Evolutionary conservation across 164 flowering plant species (phyloP), one percentile per base, ranked within the genome.

Genomic region (Vitis amurensis): DNA sequence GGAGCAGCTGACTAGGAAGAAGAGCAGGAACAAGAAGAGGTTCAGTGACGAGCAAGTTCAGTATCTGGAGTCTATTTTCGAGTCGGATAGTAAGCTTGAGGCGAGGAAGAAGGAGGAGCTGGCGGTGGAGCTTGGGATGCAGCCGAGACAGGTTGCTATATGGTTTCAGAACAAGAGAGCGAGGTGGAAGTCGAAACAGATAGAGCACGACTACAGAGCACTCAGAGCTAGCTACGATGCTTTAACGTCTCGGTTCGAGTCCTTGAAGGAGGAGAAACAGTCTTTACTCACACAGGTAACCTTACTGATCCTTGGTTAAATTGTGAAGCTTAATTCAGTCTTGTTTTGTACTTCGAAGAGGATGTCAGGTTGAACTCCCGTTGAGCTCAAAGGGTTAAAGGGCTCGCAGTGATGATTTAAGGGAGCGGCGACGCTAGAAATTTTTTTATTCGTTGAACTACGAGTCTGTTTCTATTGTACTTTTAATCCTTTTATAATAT

Each of bases 161-260:
- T 92, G 98, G 98, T 92, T 92, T 75, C 98, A 92, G 84, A 92
- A 92, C 81, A 86, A 74, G 55, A 76, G 98, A 68, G 98, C 98
- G 6, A 69, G 98, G 55, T 89, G 93, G 94, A 89, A 91, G 66
- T 76, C 98, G 9, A 92, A 89, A 80, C 84, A 89, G 70, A 76
- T 91, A 0, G 93, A 92, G 81, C 75, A 85, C 50, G 86, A 91
- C 6, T 91, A 83, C 73, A 68, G 60, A 15, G 55, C 57, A 12
- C 84, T 92, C 44, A 75, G 58, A 55, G 79, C 79, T 29, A 73
- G 73, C 51, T 89, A 86, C 55, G 89, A 88, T 10, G 70, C 69
- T 67, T 77, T 91, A 11, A 74, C 77, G 9, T 68, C 79, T 2
- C 61, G 60, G 19, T 86, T 78, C 23, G 87, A 88, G 75, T 63